Evolutionary conservation across 169 alveolate species (phyloP).

Genomic region (Eimeria acervulina): DNA sequence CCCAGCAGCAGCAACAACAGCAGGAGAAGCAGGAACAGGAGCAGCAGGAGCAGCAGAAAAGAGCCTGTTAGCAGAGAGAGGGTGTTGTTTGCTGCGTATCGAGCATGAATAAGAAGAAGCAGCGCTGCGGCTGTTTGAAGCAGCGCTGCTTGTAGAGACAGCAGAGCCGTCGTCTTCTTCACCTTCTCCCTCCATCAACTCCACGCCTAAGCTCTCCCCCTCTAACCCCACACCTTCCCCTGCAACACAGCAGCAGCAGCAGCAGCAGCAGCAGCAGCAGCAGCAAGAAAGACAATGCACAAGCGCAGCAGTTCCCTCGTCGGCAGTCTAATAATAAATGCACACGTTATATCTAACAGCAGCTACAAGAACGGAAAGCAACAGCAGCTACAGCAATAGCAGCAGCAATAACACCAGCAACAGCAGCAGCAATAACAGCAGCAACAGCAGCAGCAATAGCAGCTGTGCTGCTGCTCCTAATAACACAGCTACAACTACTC

Average conservation of each 20-base stretch:
- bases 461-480: background rate
- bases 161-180: conserved; percentile 23
- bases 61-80: too few relatives aligned
- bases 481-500: background rate
- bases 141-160: background rate
- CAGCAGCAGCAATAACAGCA: background rate
- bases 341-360: too few relatives aligned
- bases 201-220: background rate
- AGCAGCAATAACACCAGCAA: background rate
- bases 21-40: too few relatives aligned
- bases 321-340: too few relatives aligned
- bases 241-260: background rate
- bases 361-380: background rate
- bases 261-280: background rate
- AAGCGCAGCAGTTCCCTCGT: background rate
- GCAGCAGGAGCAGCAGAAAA: too few relatives aligned
- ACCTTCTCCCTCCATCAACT: conserved; percentile 33
- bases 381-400: background rate
- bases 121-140: conserved; percentile 34
- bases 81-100: too few relatives aligned
- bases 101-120: background rate
- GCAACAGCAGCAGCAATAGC: too few relatives aligned
- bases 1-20: too few relatives aligned
- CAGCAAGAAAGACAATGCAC: background rate
- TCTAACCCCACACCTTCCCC: background rate